A percentile compares a stretch with the other conserved stretches of the same genome.
phyloP scores from a whole-genome alignment of 768 basidiomycete species.

The Tricholoma bakamatsutake region DNA sequence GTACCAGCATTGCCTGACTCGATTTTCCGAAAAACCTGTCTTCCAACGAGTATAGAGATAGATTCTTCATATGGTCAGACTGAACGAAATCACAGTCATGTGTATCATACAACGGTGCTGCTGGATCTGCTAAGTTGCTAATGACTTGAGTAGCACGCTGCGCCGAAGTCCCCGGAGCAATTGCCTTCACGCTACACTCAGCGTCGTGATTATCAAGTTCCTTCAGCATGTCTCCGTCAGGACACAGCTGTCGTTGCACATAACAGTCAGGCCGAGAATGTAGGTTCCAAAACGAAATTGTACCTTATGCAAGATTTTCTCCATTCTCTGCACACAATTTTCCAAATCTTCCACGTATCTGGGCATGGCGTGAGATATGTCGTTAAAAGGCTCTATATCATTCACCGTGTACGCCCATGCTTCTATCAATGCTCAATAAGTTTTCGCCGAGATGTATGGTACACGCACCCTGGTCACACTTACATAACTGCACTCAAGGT shows the following conservation, averaged over 20 bases:
- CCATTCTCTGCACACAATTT: constrained; percentile 53
- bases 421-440: constrained; percentile 24
- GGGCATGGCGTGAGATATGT: not conserved
- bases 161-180: constrained; percentile 5
- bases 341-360: constrained; percentile 59
- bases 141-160: constrained; percentile 30
- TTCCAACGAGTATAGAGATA: constrained; percentile 31
- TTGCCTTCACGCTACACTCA: not conserved
- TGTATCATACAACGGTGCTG: constrained; percentile 12
- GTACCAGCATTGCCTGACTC: constrained; percentile 47
- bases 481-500: constrained; percentile 61
- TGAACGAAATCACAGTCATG: constrained; percentile 30
- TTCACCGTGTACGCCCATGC: constrained; percentile 57
- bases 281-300: not conserved
- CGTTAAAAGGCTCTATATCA: not conserved
- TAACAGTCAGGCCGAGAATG: not conserved
- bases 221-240: constrained; percentile 54
- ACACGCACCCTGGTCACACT: constrained; percentile 57
- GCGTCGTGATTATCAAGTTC: constrained; percentile 35
- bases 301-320: constrained; percentile 43
- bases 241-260: constrained; percentile 44
- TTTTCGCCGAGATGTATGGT: not conserved
- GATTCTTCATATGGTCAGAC: constrained; percentile 26
- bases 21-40: constrained; percentile 51
- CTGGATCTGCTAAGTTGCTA: constrained; percentile 18